These are phyloP conservation scores for Linnemannia exigua DNA, from an alignment of 192 early-diverging fungal genomes.

Conservation along the genomic window DNA sequence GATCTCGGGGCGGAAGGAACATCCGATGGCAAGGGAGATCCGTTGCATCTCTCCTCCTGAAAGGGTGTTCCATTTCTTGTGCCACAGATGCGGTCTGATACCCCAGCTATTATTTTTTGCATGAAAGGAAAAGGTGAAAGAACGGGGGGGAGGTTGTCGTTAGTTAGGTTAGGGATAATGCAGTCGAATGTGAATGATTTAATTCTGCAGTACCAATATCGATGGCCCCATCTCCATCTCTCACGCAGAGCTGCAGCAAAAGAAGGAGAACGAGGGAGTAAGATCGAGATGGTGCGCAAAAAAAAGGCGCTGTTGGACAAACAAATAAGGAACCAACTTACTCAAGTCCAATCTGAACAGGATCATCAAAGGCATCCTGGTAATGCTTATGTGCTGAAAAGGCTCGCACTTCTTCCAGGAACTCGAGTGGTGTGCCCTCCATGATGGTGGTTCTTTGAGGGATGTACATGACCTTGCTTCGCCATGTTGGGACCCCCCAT, in stretches of 20 bases:
- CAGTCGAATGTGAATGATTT: background rate
- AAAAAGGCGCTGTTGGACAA: too few species aligned
- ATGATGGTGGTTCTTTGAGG: conserved; percentile 80
- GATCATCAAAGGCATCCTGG: conserved; percentile 63
- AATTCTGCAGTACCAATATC: background rate
- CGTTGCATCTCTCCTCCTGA: conserved; percentile 93
- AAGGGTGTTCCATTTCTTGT: conserved; percentile 80
- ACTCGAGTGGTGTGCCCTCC: conserved; percentile 80
- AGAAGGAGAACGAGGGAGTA: too few species aligned
- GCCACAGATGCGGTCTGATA: conserved; percentile 75
- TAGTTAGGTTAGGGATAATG: conserved; percentile 67
- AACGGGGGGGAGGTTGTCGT: background rate
- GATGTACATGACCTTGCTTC: conserved; percentile 88
- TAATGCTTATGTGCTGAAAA: conserved; percentile 65
- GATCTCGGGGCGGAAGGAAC: conserved; percentile 80
- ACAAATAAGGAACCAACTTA: conserved; percentile 7
- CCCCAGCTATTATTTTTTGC: conserved; percentile 69
- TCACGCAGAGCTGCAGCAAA: too few species aligned
- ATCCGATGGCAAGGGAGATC: conserved; percentile 82
- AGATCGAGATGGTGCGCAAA: too few species aligned
- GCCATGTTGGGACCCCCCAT: conserved; percentile 79
- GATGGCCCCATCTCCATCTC: too few species aligned
- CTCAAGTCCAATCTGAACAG: conserved; percentile 59
- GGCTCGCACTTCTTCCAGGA: conserved; percentile 68
- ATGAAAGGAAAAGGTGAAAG: background rate